These are phyloP conservation scores for Trypanosoma cruzi DNA, from an alignment of 208 protist species.

Conservation along the genomic window DNA sequence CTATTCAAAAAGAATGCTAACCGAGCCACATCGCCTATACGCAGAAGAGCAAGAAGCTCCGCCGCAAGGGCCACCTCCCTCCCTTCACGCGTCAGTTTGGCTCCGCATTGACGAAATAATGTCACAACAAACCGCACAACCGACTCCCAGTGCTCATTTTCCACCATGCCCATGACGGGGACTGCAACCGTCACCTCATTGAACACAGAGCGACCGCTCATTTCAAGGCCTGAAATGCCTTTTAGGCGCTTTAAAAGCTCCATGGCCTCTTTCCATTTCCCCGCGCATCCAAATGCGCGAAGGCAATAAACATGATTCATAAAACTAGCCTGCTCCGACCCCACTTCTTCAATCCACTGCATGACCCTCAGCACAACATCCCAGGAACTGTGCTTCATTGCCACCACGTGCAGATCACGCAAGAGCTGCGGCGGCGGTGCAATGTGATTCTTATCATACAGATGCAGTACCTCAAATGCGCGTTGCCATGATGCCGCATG, in stretches of 20 bases:
- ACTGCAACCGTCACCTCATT: constrained; percentile 76
- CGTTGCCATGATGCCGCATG: constrained; percentile 68
- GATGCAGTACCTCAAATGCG: constrained; percentile 60
- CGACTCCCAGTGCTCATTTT: constrained; percentile 38
- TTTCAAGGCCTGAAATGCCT: constrained; percentile 1
- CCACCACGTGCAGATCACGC: constrained; percentile 72
- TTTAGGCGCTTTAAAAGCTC: constrained; percentile 23
- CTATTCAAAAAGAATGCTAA: constrained; percentile 23
- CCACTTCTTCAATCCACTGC: constrained; percentile 35
- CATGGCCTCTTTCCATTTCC: constrained; percentile 32
- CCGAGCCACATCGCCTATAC: constrained; percentile 18
- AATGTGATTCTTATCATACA: constrained; percentile 33
- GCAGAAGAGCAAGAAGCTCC: constrained; percentile 19
- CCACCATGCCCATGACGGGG: constrained; percentile 66
- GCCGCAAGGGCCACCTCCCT: constrained; percentile 16
- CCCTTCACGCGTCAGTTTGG: constrained; percentile 24
- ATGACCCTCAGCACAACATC: constrained; percentile 50
- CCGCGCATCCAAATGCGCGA: constrained; percentile 57
- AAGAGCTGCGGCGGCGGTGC: constrained; percentile 30
- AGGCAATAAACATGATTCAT: constrained; percentile 83
- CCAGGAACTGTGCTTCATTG: constrained; percentile 69
- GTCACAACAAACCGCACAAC: constrained; percentile 31
- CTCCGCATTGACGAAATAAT: constrained; percentile 18
- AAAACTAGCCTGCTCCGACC: constrained; percentile 41
- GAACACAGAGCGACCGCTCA: constrained; percentile 31